Evolutionary conservation across 257 asterid genomes (phyloP).

Genomic region (Solanum pinnatisectum): DNA sequence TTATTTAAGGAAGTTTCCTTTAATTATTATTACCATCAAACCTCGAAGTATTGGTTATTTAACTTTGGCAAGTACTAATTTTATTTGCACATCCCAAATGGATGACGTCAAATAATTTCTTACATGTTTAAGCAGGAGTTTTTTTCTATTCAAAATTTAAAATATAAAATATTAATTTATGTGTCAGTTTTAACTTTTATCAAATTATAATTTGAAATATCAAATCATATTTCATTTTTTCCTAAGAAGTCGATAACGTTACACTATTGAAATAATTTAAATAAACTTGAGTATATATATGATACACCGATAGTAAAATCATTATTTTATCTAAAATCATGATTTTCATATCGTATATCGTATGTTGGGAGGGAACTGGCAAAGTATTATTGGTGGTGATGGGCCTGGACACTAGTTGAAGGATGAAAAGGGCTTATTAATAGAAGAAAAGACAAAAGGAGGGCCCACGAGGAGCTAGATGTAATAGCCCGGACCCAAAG

Average conservation of each 20-base stretch:
- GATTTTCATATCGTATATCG: neutral
- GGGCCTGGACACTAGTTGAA: neutral
- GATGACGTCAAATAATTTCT: neutral
- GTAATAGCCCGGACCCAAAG: neutral
- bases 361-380: neutral
- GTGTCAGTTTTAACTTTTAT: no score
- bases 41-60: neutral
- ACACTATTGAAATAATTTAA: no score
- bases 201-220: no score
- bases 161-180: no score
- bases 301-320: no score
- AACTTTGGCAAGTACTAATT: no score
- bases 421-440: neutral
- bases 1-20: neutral
- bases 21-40: no score
- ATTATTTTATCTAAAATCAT: no score
- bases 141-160: no score
- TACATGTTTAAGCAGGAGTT: no score
- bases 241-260: neutral
- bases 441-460: neutral
- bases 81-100: neutral
- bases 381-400: neutral
- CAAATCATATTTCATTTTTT: no score
- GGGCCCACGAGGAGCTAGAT: neutral
- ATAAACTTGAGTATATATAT: no score